Evolutionary conservation across 768 basidiomycete genomes (phyloP).

Genomic region (Imleria badia): DNA sequence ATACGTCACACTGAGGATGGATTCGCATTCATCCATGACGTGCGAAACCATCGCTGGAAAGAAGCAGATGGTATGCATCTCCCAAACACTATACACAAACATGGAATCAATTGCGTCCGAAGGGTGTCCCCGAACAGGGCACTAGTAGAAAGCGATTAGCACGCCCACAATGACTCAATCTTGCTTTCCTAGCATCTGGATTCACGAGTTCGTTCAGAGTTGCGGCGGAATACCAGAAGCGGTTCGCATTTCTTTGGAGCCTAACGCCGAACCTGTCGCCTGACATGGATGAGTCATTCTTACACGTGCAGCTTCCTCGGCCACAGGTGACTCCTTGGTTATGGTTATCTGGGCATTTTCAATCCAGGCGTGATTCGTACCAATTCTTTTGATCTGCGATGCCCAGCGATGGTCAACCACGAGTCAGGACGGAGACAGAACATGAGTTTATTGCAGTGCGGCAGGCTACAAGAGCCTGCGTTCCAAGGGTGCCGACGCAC

Average conservation of each 20-base stretch:
- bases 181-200: background rate
- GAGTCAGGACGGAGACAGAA: background rate
- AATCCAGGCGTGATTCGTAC: background rate
- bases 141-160: background rate
- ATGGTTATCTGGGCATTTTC: background rate
- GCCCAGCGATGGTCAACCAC: background rate
- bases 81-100: background rate
- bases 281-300: background rate
- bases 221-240: background rate
- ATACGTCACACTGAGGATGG: background rate
- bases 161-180: background rate
- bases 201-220: background rate
- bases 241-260: too few relatives aligned
- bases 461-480: conserved; percentile 1
- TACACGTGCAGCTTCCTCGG: background rate
- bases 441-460: background rate
- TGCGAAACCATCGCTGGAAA: background rate
- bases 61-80: background rate
- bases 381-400: background rate
- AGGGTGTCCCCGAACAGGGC: background rate
- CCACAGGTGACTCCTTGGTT: background rate
- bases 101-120: background rate
- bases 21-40: background rate
- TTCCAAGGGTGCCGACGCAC: background rate
- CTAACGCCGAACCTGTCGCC: background rate